Conservation (phyloP, 768 basidiomycete genomes). For the Calocybe indica region DNA sequence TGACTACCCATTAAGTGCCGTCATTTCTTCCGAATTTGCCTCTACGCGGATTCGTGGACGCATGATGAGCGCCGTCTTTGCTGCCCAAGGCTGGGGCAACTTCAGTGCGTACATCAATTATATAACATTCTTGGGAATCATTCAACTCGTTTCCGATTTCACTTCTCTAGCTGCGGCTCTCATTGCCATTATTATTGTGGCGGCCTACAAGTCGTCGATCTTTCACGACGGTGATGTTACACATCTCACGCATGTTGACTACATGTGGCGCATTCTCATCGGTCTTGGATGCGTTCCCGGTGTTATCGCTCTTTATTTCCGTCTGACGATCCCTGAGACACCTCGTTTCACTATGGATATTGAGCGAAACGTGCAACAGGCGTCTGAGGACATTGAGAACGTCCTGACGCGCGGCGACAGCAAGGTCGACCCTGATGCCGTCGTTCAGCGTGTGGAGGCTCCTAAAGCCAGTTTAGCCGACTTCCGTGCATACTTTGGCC, state of each 20-base stretch:
- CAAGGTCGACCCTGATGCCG: conserved; percentile 47
- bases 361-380: conserved; percentile 76
- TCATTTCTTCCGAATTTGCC: conserved; percentile 88
- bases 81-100: conserved; percentile 85
- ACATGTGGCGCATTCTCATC: conserved; percentile 82
- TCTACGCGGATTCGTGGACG: conserved; percentile 71
- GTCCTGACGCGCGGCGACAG: conserved; percentile 49
- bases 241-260: conserved; percentile 52
- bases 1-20: conserved; percentile 81
- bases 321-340: conserved; percentile 88
- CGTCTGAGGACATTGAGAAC: conserved; percentile 63
- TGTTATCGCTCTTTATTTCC: conserved; percentile 81
- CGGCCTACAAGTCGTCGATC: conserved; percentile 62
- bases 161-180: conserved; percentile 49
- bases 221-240: conserved; percentile 31
- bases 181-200: conserved; percentile 55
- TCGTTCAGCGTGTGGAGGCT: conserved; percentile 54
- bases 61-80: conserved; percentile 87
- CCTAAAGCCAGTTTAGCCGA: conserved; percentile 67
- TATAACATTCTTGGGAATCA: not conserved
- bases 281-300: conserved; percentile 85
- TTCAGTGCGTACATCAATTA: conserved; percentile 39
- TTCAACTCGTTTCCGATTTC: not conserved
- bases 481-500: conserved; percentile 61
- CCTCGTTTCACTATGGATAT: conserved; percentile 92